Evolutionary conservation across 2,329 filamentous ascomycete species (phyloP).

Genomic region (Daldinia eschscholtzii): DNA sequence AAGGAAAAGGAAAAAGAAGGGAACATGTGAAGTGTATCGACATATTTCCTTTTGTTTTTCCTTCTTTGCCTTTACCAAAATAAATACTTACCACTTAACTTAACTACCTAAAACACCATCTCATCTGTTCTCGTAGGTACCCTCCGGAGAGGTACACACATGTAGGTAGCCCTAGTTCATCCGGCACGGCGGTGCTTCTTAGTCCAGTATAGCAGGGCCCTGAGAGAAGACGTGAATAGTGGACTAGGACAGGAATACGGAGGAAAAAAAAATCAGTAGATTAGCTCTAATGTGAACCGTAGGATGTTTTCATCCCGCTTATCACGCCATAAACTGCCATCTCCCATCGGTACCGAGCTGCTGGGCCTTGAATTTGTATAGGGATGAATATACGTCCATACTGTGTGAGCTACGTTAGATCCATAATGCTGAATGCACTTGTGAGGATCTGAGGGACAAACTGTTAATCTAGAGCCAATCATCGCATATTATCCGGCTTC

Average conservation of each 20-base stretch:
- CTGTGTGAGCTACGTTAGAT: constrained; percentile 31
- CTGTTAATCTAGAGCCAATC: constrained; percentile 22
- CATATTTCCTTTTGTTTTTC: neutral
- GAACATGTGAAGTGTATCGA: neutral
- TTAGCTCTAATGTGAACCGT: constrained; percentile 20
- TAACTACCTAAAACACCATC: neutral
- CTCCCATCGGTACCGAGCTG: constrained; percentile 42
- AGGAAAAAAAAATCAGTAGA: constrained; percentile 10
- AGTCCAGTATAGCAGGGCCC: neutral
- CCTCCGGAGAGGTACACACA: neutral
- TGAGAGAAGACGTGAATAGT: constrained; percentile 3
- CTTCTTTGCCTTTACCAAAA: neutral
- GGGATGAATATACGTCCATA: constrained; percentile 25
- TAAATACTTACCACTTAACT: neutral
- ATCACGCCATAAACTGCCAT: constrained; percentile 45
- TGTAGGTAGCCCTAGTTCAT: constrained; percentile 1
- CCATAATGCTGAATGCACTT: constrained; percentile 8
- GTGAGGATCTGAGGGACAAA: constrained; percentile 20
- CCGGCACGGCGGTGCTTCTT: constrained; percentile 7
- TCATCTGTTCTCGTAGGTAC: neutral
- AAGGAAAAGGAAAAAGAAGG: neutral
- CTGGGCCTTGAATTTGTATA: constrained; percentile 24
- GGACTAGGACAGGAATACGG: constrained; percentile 12
- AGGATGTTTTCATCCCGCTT: constrained; percentile 32
- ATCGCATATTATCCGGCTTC: constrained; percentile 23